These are phyloP conservation scores for Aechmea fasciata DNA, from an alignment of 176 grass and related monocot genomes.

Conservation along the genomic window DNA sequence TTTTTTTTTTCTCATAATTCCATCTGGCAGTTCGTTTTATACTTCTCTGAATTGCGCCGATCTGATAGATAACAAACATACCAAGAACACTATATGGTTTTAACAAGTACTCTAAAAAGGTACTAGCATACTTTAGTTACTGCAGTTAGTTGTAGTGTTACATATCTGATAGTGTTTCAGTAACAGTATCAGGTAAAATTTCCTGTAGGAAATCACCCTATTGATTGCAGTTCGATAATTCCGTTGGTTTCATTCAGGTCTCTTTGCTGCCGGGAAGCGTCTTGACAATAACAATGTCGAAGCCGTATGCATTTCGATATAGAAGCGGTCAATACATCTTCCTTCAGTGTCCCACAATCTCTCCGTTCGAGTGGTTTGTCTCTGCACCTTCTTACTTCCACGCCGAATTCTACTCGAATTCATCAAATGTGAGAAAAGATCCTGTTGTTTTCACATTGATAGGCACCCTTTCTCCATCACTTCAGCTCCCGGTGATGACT, in stretches of 20 bases:
- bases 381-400: not conserved
- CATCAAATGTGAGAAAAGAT: not conserved
- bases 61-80: no score
- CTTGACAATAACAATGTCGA: slow-evolving; percentile 95
- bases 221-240: not conserved
- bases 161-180: no score
- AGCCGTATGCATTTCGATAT: slow-evolving; percentile 93
- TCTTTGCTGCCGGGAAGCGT: slow-evolving; percentile 82
- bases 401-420: not conserved
- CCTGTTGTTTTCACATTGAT: slow-evolving; percentile 7
- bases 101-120: no score
- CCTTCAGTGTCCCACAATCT: slow-evolving; percentile 84
- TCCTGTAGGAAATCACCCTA: not conserved
- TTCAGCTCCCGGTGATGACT: slow-evolving; percentile 92
- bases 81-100: no score
- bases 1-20: not conserved
- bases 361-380: slow-evolving; percentile 91
- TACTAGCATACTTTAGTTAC: no score
- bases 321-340: slow-evolving; percentile 98
- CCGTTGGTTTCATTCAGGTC: slow-evolving; percentile 43
- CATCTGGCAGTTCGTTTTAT: no score
- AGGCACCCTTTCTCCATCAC: slow-evolving; percentile 99
- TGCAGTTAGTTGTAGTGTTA: no score
- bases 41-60: no score
- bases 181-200: not conserved